Percentiles rank a stretch among this genome's conserved stretches.
Evolutionary conservation across 192 early-diverging fungal genomes (phyloP).

Genomic region (Coemansia sp.): DNA sequence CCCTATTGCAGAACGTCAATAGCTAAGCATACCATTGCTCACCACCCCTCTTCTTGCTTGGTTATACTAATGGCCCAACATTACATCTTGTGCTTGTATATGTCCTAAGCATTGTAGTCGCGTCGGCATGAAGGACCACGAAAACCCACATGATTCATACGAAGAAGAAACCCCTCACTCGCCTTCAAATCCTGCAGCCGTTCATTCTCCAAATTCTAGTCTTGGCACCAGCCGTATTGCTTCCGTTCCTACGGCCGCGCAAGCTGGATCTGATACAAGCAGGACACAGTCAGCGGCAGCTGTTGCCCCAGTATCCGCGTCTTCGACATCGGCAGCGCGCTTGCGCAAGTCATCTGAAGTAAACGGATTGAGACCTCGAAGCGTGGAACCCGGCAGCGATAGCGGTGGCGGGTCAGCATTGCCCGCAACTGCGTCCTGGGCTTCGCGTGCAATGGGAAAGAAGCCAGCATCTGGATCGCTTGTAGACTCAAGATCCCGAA

Average conservation of each 20-base stretch:
- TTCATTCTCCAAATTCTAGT: conserved; percentile 14
- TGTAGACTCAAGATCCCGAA: conserved; percentile 18
- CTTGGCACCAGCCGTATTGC: conserved; percentile 6
- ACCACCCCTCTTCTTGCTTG: neutral
- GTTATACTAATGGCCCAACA: neutral
- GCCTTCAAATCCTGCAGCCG: conserved; percentile 8
- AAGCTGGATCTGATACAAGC: conserved; percentile 7
- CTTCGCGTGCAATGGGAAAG: conserved; percentile 39
- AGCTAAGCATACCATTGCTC: neutral
- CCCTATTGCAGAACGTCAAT: neutral
- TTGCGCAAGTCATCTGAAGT: conserved; percentile 30
- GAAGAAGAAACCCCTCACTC: conserved; percentile 1
- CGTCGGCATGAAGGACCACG: neutral
- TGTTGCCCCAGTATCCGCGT: conserved; percentile 2
- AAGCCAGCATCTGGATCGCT: conserved; percentile 20
- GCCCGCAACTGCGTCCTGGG: conserved; percentile 56
- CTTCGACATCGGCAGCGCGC: conserved; percentile 25
- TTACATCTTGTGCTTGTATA: neutral
- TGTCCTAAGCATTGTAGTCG: neutral
- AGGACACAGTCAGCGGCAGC: neutral
- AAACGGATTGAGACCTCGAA: conserved; percentile 28
- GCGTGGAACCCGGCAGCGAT: conserved; percentile 31
- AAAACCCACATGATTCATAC: neutral
- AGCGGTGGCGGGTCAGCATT: conserved; percentile 38
- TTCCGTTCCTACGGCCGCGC: conserved; percentile 4